Base-by-base conservation (phyloP, 139 green algal genomes). In the Gonium pectorale region DNA sequence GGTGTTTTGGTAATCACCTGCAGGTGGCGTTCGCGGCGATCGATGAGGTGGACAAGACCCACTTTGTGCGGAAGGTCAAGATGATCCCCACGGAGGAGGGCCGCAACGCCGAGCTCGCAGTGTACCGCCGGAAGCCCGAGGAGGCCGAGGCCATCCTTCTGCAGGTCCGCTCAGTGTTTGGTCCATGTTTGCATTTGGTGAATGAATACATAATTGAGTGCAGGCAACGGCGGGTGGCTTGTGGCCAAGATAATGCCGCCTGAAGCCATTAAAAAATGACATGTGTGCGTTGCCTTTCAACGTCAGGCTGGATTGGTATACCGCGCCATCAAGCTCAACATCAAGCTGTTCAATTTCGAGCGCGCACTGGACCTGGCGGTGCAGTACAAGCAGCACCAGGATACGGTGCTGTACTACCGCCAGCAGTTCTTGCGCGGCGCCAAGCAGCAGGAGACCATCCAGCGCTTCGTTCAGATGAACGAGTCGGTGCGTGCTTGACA, bases 251-350 rank as follows among this genome's bases (percentile, higher is more conserved):
- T n/a, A n/a, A n/a, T n/a, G n/a, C n/a, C n/a, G n/a, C n/a, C n/a
- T n/a, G n/a, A n/a, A n/a, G n/a, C n/a, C n/a, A n/a, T n/a, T n/a
- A n/a, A n/a, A n/a, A n/a, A n/a, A n/a, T n/a, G n/a, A n/a, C n/a
- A n/a, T n/a, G n/a, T n/a, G n/a, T n/a, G n/a, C n/a, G n/a, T n/a
- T n/a, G n/a, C n/a, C n/a, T n/a, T n/a, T n/a, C n/a, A n/a, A n/a
- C 17, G 37, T 54, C 89, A 96, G 88, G 92, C 92, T n/a, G 91
- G 93, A 0, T 81, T 97, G 27, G 44, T 91, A 5, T 97, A 94
- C 86, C 86, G 92, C 31, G 95, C 95, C n/a, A 95, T 98, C 86
- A 93, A 97, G 83, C 81, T 97, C 60, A 93, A 95, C 87, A 90
- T 97, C 43, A 84, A 87, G 78, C 83, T 95, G 21, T 94, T 94